These are phyloP conservation scores for Collybiopsis confluens DNA, from an alignment of 768 basidiomycete genomes.

Conservation along the genomic window DNA sequence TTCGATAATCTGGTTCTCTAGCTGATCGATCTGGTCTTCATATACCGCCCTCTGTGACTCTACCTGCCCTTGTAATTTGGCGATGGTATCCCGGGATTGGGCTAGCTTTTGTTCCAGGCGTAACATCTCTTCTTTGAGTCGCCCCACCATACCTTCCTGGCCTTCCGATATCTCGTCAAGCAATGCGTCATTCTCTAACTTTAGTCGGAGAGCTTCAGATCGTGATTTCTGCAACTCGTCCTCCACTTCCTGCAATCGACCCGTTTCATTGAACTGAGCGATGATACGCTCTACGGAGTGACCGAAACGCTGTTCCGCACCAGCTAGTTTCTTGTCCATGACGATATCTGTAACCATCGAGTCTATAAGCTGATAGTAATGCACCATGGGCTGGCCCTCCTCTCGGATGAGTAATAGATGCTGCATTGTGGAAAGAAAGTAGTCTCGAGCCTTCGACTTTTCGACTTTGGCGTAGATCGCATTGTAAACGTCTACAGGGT, in stretches of 20 bases:
- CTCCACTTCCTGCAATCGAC: slow-evolving; percentile 73
- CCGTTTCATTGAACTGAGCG: slow-evolving; percentile 85
- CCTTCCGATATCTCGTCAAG: slow-evolving; percentile 81
- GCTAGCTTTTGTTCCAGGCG: slow-evolving; percentile 74
- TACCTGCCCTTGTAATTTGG: slow-evolving; percentile 72
- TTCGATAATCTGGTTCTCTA: slow-evolving; percentile 91
- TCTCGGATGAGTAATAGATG: slow-evolving; percentile 88
- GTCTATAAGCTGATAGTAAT: slow-evolving; percentile 90
- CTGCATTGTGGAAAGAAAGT: slow-evolving; percentile 92
- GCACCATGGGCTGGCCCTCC: slow-evolving; percentile 77
- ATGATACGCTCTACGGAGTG: slow-evolving; percentile 87
- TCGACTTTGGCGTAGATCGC: slow-evolving; percentile 75
- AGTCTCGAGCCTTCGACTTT: slow-evolving; percentile 73
- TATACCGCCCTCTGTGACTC: slow-evolving; percentile 74
- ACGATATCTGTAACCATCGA: slow-evolving; percentile 87
- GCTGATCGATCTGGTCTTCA: slow-evolving; percentile 82
- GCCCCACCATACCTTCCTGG: slow-evolving; percentile 79
- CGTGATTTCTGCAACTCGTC: slow-evolving; percentile 72
- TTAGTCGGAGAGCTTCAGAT: slow-evolving; percentile 56
- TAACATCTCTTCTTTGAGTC: slow-evolving; percentile 65
- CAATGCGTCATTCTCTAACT: slow-evolving; percentile 77
- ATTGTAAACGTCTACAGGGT: slow-evolving; percentile 84
- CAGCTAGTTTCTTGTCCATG: slow-evolving; percentile 83
- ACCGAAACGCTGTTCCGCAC: slow-evolving; percentile 81
- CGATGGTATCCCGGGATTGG: slow-evolving; percentile 74